Base-by-base conservation (phyloP, 345 rosid species). In the Capsella bursapastoris region DNA sequence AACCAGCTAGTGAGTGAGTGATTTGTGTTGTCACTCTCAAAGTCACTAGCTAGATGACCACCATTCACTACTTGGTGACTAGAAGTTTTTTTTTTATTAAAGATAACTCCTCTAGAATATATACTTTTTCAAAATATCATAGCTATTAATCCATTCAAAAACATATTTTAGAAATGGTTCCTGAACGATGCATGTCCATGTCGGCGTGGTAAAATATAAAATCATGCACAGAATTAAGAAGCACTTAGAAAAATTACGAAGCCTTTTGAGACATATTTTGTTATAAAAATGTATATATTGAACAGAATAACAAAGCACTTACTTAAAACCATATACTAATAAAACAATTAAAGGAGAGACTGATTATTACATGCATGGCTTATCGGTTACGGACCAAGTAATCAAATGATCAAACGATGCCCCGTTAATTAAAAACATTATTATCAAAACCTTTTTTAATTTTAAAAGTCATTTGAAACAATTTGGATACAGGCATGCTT, bases 401-500 rank as follows among this genome's bases (percentile, higher is more conserved):
- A 70, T 47, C 60, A 76, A 22, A 34, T 34, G 37, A 34, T 34
- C 37, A 34, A 63, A 68, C 49, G 25, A 32, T 68, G 57, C 25
- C 78, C 64, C 25, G 2, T 22, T 2, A 22, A 52, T 35, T 55
- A 51, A 71, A 71, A 53, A 41, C 70, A 76, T 76, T 62, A 63
- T 76, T 37, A 76, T 60, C 53, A 53, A 12, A 76, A 76, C 66
- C n/a, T 63, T 1, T 55, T 70, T 69, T 37, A 16, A 22, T 22
- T 62, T 38, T 69, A 15, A 69, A 53, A 55, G 65, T 37, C 44
- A 63, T 29, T 22, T 63, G 45, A 76, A 55, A 45, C 75, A 47
- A 56, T 55, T 63, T 63, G 56, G 18, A 63, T 32, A 56, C n/a
- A 63, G 11, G 80, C 80, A 76, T 76, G 80, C 80, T 48, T 22